Conservation (phyloP, 176 grass and related monocot genomes). For the Musa acuminata region DNA sequence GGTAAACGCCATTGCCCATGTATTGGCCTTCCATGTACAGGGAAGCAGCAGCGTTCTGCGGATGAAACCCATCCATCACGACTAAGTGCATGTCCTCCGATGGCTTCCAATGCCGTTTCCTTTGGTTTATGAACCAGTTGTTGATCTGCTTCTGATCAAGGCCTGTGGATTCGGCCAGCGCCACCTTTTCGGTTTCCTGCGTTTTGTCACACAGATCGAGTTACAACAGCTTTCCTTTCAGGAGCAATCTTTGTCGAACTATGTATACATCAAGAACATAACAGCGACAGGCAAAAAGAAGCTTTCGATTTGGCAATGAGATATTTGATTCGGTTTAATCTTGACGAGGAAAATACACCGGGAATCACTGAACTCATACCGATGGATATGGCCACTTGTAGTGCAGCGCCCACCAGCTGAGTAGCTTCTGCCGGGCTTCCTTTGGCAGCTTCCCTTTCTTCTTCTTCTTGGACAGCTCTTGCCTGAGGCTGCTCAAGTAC, state of each 20-base stretch:
- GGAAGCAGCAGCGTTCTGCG: constrained; percentile 27
- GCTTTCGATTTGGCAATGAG: too few species aligned
- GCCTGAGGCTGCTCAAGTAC: constrained; percentile 67
- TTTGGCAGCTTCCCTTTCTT: constrained; percentile 88
- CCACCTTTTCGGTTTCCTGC: constrained; percentile 64
- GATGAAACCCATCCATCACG: constrained; percentile 64
- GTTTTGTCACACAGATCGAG: not conserved
- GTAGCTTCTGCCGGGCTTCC: constrained; percentile 72
- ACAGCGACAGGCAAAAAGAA: too few species aligned
- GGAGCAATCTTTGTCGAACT: not conserved
- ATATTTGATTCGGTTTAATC: too few species aligned
- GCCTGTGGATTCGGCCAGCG: constrained; percentile 43
- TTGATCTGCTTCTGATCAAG: constrained; percentile 82
- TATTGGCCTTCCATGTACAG: constrained; percentile 46
- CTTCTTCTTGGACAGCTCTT: constrained; percentile 81
- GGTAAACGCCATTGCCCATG: constrained; percentile 52
- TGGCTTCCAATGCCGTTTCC: constrained; percentile 69
- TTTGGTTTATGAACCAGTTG: constrained; percentile 83
- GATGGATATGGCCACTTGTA: constrained; percentile 85
- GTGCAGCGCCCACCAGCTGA: constrained; percentile 73
- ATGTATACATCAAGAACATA: not conserved
- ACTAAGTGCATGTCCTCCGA: constrained; percentile 61
- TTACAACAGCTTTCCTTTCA: not conserved
- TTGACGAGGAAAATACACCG: too few species aligned
- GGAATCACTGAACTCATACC: constrained; percentile 24